Evolutionary conservation across 177 flowering plant genomes (phyloP), one percentile per base, ranked within the genome.

Genomic region (Vitis hybrid): DNA sequence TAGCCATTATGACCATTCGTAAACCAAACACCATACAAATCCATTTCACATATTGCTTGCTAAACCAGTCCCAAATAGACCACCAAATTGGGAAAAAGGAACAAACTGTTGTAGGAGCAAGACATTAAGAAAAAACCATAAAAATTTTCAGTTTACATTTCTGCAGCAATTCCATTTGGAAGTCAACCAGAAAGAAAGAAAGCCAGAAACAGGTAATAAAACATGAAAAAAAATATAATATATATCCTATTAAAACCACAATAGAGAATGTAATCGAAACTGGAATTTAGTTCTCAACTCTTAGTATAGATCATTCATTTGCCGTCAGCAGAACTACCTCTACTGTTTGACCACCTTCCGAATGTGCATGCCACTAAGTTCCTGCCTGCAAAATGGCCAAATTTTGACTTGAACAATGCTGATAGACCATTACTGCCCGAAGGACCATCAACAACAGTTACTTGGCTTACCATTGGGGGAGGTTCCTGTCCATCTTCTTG

Each of bases 361-460:
- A 86, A 78, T 26, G 87, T 48, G 68, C 82, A 78, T 3, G 84
- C 77, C 26, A 81, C 84, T 9, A 82, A 69, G 66, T 72, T 78
- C 70, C 84, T 79, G 29, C 85, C 80, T 20, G 80, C 80, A 45
- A 84, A 66, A 67, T 78, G 18, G 11, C 85, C 83, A 45, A 83
- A 66, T 73, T 72, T 81, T 14, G 80, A 58, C 66, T 69, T 75
- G 20, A 71, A 58, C 55, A 69, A 51, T 1, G 79, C 51, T n/a
- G 70, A 55, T 55, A 80, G 73, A 7, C 74, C 77, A 64, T 67
- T 75, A 39, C 71, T 66, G 59, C 70, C 63, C 2, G 81, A 71
- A 5, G 80, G 62, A 56, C 65, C 73, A 52, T 63, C 73, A 26
- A 72, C 68, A 68, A 9, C 75, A 29, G 12, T 52, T 48, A 26